Evolutionary conservation across 2,329 filamentous ascomycete species (phyloP), one percentile per base, ranked within the genome.

Genomic region (Aspergillus calidoustus): DNA sequence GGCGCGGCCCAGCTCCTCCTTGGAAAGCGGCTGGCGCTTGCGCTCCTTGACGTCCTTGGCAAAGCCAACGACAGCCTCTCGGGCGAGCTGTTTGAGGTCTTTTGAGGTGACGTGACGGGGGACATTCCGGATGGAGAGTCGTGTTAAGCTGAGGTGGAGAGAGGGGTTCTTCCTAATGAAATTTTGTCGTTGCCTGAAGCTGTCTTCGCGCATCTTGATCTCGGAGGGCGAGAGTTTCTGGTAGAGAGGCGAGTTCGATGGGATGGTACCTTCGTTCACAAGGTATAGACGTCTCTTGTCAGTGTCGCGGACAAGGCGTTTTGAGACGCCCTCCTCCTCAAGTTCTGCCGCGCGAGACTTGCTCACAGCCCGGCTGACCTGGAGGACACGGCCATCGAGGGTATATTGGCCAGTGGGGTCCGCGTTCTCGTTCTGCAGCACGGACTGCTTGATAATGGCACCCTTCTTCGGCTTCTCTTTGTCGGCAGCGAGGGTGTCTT

Each of bases 11-110:
- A 91, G 84, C 76, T 99, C 96, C 71, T 99, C 95, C 72, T 91
- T 93, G n/a, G 91, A 95, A 3, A 99, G 83, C 22, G 89, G 89
- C 65, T 90, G 81, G 30, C 95, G 89, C 41, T 84, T 84, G 15
- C 91, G 92, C 30, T 83, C 84, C 74, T 93, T 96, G 67, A 94
- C 92, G 71, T 99, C 95, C 64, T 84, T 90, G 46, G 95, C 93
- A 72, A 99, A 99, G 0, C 92, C 93, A 53, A 98, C 95, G 13
- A 97, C 87, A n/a, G 92, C 95, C 76, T 95, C 87, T 66, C 95
- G 88, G 11, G 95, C 95, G 50, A 99, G 85, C 47, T 91, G 89
- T 76, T 99, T 99, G 54, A 99, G 84, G 57, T 92, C 91, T 77
- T 96, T 98, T 25, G 91, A 91, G 25, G 86, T 89, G 66, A 97